Evolutionary conservation across 495 filamentous ascomycete genomes (phyloP).

Genomic region (Penicillium goetzii): DNA sequence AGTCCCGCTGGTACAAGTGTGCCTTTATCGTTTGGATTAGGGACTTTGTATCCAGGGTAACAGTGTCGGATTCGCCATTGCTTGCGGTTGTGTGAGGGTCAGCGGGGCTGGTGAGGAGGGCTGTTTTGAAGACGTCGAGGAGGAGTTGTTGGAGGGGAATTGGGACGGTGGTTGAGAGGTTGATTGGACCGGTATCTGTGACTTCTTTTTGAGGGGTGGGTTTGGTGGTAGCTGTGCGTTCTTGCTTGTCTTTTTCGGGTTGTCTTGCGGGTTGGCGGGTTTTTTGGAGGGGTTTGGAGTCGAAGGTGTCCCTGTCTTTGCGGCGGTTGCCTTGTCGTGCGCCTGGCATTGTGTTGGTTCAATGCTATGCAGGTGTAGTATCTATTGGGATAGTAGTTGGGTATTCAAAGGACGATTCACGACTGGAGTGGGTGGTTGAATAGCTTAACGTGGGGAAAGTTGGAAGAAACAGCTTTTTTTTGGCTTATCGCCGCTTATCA

Average conservation of each 20-base stretch:
- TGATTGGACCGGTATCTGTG: conserved; percentile 13
- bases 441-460: conserved; percentile 2
- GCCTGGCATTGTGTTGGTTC: conserved; percentile 5
- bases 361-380: not conserved
- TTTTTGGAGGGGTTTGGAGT: conserved; percentile 6
- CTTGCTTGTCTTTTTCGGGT: conserved; percentile 7
- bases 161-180: conserved; percentile 43
- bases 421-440: not conserved
- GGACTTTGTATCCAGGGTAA: conserved; percentile 46
- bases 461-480: conserved; percentile 16
- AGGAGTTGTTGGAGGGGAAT: conserved; percentile 69
- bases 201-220: conserved; percentile 17
- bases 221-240: conserved; percentile 21
- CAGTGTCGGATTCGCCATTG: conserved; percentile 15
- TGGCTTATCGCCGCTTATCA: conserved; percentile 28
- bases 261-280: conserved; percentile 4
- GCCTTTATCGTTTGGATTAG: conserved; percentile 79
- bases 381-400: not conserved
- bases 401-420: not conserved
- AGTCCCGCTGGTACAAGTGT: conserved; percentile 84
- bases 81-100: not conserved
- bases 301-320: conserved; percentile 8
- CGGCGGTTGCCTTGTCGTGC: conserved; percentile 19
- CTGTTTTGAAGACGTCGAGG: conserved; percentile 73
- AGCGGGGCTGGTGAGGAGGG: conserved; percentile 49